phyloP scores from a whole-genome alignment of 352 stramenopile species.

The Thalassiosira exigua region DNA sequence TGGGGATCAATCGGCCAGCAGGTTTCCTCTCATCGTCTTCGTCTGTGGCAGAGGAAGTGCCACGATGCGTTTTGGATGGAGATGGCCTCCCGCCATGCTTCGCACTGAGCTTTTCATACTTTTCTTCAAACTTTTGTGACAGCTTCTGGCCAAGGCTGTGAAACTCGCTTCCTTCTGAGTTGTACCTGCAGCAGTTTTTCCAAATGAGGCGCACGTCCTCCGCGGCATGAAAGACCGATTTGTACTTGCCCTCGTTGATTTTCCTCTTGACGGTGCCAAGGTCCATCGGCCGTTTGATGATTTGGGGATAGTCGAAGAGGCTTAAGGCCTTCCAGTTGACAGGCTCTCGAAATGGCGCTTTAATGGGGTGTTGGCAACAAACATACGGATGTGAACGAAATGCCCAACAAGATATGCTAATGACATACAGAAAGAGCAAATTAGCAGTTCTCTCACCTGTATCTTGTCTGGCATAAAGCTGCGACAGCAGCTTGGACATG shows the following conservation, averaged over 20 bases:
- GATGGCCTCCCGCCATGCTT: constrained; percentile 28
- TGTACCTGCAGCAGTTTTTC: constrained; percentile 89
- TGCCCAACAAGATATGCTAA: background rate
- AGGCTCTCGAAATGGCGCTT: constrained; percentile 74
- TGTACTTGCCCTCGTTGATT: constrained; percentile 78
- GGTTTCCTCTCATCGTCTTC: constrained; percentile 35
- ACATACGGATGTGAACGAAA: background rate
- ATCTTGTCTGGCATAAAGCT: constrained; percentile 67
- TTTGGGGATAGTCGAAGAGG: constrained; percentile 85
- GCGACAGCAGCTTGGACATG: constrained; percentile 62
- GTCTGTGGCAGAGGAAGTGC: background rate
- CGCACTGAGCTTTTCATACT: constrained; percentile 70
- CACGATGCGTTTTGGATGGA: background rate
- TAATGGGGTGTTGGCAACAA: background rate
- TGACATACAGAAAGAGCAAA: background rate
- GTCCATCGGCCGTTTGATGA: constrained; percentile 88
- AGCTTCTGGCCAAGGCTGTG: constrained; percentile 78
- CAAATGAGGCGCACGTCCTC: constrained; percentile 87
- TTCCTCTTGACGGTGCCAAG: constrained; percentile 83
- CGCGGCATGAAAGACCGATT: constrained; percentile 74
- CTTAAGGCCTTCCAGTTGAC: constrained; percentile 82
- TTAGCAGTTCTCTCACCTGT: constrained; percentile 59
- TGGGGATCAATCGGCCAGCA: background rate
- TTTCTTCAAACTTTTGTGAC: constrained; percentile 86
- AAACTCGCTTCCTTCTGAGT: constrained; percentile 85